These are phyloP conservation scores for Vigna trinervia DNA, from an alignment of 306 rosid genomes.

Conservation along the genomic window DNA sequence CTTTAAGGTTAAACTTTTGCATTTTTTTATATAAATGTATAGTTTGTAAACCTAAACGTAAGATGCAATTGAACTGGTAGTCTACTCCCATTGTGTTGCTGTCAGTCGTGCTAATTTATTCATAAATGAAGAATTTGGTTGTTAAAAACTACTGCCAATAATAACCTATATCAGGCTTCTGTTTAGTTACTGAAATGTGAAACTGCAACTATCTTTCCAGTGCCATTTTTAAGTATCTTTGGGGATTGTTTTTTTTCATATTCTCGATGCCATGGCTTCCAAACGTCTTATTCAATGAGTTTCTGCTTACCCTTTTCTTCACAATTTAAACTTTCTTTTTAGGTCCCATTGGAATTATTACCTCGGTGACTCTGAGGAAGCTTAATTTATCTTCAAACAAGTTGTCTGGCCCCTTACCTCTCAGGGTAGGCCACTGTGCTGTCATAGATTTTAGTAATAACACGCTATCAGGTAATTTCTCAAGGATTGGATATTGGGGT, in stretches of 20 bases:
- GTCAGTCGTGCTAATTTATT: background rate
- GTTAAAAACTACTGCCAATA: background rate
- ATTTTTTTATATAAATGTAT: conserved; percentile 15
- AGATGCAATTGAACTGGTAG: conserved; percentile 6
- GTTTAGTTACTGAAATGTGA: background rate
- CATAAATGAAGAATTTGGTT: background rate
- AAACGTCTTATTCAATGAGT: conserved; percentile 10
- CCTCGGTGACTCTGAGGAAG: conserved; percentile 75
- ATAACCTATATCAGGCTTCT: background rate
- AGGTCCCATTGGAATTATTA: conserved; percentile 77
- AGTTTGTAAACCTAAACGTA: background rate
- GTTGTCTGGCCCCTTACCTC: conserved; percentile 75
- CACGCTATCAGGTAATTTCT: conserved; percentile 63
- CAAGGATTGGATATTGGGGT: conserved; percentile 78
- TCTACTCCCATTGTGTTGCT: background rate
- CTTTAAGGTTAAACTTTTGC: background rate
- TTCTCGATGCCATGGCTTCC: background rate
- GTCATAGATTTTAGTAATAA: conserved; percentile 76
- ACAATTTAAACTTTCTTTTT: conserved; percentile 46
- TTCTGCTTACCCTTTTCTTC: conserved; percentile 17
- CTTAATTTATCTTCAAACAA: conserved; percentile 79
- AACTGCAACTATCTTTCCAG: background rate
- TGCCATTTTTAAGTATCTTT: background rate
- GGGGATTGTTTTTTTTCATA: background rate
- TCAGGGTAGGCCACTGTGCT: conserved; percentile 66